phyloP scores from a whole-genome alignment of 148 eudicot genomes.

The Rhododendron williamsianum region DNA sequence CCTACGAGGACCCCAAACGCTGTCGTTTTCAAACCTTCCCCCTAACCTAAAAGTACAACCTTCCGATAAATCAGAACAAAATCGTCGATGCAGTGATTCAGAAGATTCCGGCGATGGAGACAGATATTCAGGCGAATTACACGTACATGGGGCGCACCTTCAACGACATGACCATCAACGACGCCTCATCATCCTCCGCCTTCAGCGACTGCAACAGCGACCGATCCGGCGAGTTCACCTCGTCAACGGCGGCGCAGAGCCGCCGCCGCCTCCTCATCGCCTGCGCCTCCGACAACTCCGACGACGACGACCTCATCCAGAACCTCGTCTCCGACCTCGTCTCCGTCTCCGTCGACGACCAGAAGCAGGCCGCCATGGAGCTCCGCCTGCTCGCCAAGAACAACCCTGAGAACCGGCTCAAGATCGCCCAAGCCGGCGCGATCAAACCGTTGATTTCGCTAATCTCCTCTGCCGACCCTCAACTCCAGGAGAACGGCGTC shows the following conservation, averaged over 20 bases:
- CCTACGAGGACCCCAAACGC: slow-evolving; percentile 4
- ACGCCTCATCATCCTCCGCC: slow-evolving; percentile 60
- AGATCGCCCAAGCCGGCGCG: slow-evolving; percentile 70
- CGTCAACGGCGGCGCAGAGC: slow-evolving; percentile 34
- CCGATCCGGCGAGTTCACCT: slow-evolving; percentile 70
- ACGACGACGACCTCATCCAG: slow-evolving; percentile 36
- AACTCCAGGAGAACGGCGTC: slow-evolving; percentile 76
- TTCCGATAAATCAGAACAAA: not conserved
- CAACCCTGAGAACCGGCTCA: slow-evolving; percentile 68
- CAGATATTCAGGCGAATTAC: slow-evolving; percentile 36
- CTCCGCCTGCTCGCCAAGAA: slow-evolving; percentile 71
- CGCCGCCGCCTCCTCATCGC: slow-evolving; percentile 48
- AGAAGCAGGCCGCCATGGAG: slow-evolving; percentile 75
- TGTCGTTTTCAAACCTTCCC: slow-evolving; percentile 8
- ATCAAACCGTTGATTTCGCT: slow-evolving; percentile 62
- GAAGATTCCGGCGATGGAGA: slow-evolving; percentile 31
- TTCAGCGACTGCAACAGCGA: slow-evolving; percentile 93
- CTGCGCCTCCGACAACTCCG: slow-evolving; percentile 63
- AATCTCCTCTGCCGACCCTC: slow-evolving; percentile 43
- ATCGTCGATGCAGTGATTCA: not conserved
- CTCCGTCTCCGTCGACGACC: slow-evolving; percentile 45
- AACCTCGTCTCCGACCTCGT: slow-evolving; percentile 52
- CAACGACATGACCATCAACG: slow-evolving; percentile 31
- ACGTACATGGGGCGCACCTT: slow-evolving; percentile 54
- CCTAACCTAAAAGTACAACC: not conserved